Conservation (phyloP, 306 rosid genomes). For the Casuarina cunninghamiana region DNA sequence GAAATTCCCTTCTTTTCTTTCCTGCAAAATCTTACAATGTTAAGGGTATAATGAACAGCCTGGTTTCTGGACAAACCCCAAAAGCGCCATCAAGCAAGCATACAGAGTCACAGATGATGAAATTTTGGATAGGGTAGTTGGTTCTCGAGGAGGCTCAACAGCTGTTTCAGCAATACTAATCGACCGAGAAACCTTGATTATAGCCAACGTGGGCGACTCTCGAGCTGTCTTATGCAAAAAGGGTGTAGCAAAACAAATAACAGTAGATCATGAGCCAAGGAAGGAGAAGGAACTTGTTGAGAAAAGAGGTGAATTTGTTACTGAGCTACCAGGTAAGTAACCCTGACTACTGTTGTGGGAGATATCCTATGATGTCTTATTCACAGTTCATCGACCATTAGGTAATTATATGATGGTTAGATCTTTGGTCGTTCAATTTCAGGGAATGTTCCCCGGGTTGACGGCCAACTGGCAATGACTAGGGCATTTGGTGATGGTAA, state of each 20-base stretch:
- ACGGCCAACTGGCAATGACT: conserved; percentile 65
- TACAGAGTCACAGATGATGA: conserved; percentile 48
- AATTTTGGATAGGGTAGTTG: conserved; percentile 40
- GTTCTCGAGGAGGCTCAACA: conserved; percentile 58
- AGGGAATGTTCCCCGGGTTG: conserved; percentile 64
- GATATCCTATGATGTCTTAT: too few species aligned
- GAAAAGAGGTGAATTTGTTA: conserved; percentile 60
- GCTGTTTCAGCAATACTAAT: conserved; percentile 62
- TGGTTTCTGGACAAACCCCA: conserved; percentile 61
- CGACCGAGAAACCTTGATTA: conserved; percentile 47
- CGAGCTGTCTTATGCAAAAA: conserved; percentile 51
- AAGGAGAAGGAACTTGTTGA: conserved; percentile 55
- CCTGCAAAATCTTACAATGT: neutral
- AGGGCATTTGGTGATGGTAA: conserved; percentile 62
- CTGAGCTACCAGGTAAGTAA: conserved; percentile 37
- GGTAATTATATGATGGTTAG: too few species aligned
- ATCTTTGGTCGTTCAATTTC: neutral
- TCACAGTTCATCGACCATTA: too few species aligned
- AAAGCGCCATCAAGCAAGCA: conserved; percentile 48
- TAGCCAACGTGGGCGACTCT: conserved; percentile 60
- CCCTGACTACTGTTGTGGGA: neutral
- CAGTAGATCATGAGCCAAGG: conserved; percentile 55
- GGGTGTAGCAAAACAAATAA: conserved; percentile 41
- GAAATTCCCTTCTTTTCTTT: neutral
- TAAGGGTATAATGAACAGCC: conserved; percentile 31